Conservation (phyloP, 2,329 filamentous ascomycete species). For the Cryphonectria naterciae region DNA sequence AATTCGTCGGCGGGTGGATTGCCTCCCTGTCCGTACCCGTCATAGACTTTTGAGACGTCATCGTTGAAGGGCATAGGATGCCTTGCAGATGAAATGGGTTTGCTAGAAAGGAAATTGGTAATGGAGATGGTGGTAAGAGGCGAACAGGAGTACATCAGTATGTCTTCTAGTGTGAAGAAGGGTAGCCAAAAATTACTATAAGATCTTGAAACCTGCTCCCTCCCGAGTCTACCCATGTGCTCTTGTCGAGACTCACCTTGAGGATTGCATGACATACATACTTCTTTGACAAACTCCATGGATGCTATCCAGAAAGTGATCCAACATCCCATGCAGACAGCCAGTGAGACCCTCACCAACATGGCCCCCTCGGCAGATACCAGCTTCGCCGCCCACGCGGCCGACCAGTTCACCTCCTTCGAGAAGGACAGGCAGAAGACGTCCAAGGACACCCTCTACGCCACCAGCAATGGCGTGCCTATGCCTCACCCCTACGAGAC, state of each 20-base stretch:
- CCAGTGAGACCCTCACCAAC: constrained; percentile 14
- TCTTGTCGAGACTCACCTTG: background rate
- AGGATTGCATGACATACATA: background rate
- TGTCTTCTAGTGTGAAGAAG: background rate
- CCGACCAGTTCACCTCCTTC: constrained; percentile 43
- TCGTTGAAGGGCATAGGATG: background rate
- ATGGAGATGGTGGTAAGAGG: background rate
- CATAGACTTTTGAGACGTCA: constrained; percentile 21
- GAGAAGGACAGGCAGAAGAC: constrained; percentile 45
- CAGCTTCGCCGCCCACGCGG: constrained; percentile 44
- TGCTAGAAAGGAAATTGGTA: background rate
- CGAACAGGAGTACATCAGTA: background rate
- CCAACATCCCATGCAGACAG: constrained; percentile 19
- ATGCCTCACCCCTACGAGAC: constrained; percentile 62
- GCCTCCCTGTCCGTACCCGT: background rate
- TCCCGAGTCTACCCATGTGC: too few species aligned
- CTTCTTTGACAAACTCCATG: background rate
- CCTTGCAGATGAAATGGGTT: background rate
- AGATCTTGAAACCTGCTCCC: background rate
- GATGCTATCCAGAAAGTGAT: constrained; percentile 11
- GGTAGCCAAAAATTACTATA: background rate
- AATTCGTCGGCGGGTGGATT: background rate
- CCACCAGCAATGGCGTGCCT: constrained; percentile 59
- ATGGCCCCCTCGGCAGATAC: constrained; percentile 36
- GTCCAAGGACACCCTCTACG: constrained; percentile 52